Conservation (phyloP, 371 early-diverging fungal genomes). For the Mortierella sp. region DNA sequence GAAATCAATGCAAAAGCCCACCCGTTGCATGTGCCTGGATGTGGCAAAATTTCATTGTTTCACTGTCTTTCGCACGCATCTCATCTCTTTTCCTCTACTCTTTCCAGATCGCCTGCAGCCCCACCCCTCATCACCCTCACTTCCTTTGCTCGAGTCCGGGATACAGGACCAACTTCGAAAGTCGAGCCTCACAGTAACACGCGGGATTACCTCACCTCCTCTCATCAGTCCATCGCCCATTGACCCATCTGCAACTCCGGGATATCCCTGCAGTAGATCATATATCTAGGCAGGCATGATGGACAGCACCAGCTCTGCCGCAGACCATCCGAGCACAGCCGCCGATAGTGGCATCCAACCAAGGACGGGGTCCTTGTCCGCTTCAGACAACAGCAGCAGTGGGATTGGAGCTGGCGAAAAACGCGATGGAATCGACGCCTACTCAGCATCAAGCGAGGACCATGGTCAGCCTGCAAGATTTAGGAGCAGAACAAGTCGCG, state of each 20-base stretch:
- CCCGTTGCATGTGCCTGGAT: too few relatives aligned
- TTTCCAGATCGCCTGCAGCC: neutral
- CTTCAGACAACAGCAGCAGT: neutral
- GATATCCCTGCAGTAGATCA: too few relatives aligned
- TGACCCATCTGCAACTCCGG: too few relatives aligned
- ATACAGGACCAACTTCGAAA: too few relatives aligned
- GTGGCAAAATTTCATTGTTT: too few relatives aligned
- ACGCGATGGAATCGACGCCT: constrained; percentile 2
- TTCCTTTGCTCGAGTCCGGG: too few relatives aligned
- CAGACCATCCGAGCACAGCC: constrained; percentile 34
- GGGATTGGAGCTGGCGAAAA: constrained; percentile 21
- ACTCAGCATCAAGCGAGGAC: constrained; percentile 5
- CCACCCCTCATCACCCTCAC: too few relatives aligned
- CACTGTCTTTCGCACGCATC: too few relatives aligned
- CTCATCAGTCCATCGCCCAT: too few relatives aligned
- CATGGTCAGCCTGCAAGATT: constrained; percentile 20
- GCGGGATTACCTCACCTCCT: too few relatives aligned
- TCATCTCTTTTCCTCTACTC: constrained; percentile 1
- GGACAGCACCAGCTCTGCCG: constrained; percentile 43
- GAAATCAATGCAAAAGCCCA: too few relatives aligned
- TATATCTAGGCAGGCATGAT: constrained; percentile 16
- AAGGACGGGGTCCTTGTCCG: constrained; percentile 5
- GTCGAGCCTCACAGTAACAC: too few relatives aligned
- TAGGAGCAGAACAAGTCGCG: constrained; percentile 26
- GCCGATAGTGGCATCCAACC: constrained; percentile 22